A percentile compares a stretch with the other conserved stretches of the same genome.
phyloP scores from a whole-genome alignment of 1,139 yeast genomes.

The Blastobotrys apis region DNA sequence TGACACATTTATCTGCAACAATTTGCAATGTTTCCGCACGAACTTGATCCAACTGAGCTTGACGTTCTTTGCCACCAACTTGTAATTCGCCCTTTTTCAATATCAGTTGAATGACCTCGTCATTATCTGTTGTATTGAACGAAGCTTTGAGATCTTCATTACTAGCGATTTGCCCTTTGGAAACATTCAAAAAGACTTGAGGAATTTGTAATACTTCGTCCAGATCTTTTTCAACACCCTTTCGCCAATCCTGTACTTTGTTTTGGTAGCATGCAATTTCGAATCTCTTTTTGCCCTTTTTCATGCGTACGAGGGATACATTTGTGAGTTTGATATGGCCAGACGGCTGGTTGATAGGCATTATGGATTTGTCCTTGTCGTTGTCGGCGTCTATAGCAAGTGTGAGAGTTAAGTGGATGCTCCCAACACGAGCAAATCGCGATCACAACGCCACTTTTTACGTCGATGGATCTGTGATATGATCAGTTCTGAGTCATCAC shows the following conservation, averaged over 20 bases:
- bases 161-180: conserved; percentile 92
- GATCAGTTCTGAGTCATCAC: too few relatives aligned
- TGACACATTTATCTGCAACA: conserved; percentile 85
- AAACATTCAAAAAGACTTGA: conserved; percentile 88
- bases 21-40: conserved; percentile 80
- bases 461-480: too few relatives aligned
- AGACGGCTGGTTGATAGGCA: conserved; percentile 71
- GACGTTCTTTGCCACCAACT: conserved; percentile 88
- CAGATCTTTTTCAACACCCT: conserved; percentile 77
- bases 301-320: conserved; percentile 87
- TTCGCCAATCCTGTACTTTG: conserved; percentile 93
- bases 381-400: too few relatives aligned
- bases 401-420: too few relatives aligned
- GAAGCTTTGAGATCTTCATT: conserved; percentile 72
- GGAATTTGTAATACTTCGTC: conserved; percentile 96
- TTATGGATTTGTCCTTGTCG: too few relatives aligned
- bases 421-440: too few relatives aligned
- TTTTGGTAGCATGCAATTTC: conserved; percentile 97
- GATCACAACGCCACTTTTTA: too few relatives aligned
- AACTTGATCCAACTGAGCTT: conserved; percentile 65
- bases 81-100: conserved; percentile 90
- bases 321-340: conserved; percentile 87
- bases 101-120: conserved; percentile 72
- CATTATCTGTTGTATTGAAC: conserved; percentile 73
- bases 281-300: conserved; percentile 83